A percentile compares a stretch with the other conserved stretches of the same genome.
Conservation (phyloP, 2,329 filamentous ascomycete genomes). For the Parastagonospora nodorum region DNA sequence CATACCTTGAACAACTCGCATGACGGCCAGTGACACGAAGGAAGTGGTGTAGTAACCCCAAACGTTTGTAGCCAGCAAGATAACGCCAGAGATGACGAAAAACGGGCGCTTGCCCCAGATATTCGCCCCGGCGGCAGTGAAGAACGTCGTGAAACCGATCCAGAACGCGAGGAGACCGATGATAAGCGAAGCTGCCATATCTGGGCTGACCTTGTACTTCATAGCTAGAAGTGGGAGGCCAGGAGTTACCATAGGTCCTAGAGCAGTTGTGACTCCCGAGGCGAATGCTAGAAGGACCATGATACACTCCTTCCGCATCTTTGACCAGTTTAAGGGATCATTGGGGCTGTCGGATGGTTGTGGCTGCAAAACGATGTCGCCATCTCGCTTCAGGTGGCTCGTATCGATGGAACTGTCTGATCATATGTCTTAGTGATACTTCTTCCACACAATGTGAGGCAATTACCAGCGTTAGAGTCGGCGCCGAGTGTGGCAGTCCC, state of each 20-base stretch:
- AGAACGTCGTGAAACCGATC: constrained; percentile 50
- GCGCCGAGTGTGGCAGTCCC: constrained; percentile 35
- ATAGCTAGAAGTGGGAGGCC: constrained; percentile 42
- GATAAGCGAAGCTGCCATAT: constrained; percentile 46
- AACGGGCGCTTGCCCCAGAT: constrained; percentile 47
- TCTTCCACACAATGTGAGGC: not conserved
- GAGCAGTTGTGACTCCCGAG: constrained; percentile 40
- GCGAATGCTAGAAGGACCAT: constrained; percentile 42
- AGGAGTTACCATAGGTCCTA: constrained; percentile 51
- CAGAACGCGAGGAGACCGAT: constrained; percentile 46
- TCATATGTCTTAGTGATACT: constrained; percentile 6
- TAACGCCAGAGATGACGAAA: constrained; percentile 44
- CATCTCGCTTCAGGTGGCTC: constrained; percentile 49
- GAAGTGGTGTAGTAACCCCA: constrained; percentile 50
- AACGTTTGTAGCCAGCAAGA: constrained; percentile 45
- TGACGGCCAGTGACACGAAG: constrained; percentile 45
- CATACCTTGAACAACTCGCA: constrained; percentile 83
- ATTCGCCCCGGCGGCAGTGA: constrained; percentile 48
- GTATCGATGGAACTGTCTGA: constrained; percentile 18
- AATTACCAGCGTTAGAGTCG: constrained; percentile 3
- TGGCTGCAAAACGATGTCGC: constrained; percentile 80
- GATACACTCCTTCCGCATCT: constrained; percentile 37
- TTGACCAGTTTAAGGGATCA: constrained; percentile 67
- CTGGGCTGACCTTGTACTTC: constrained; percentile 46
- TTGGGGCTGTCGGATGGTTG: constrained; percentile 91